These are phyloP conservation scores for Monosporascus sp. DNA, from an alignment of 2,329 filamentous ascomycete genomes.

Conservation along the genomic window DNA sequence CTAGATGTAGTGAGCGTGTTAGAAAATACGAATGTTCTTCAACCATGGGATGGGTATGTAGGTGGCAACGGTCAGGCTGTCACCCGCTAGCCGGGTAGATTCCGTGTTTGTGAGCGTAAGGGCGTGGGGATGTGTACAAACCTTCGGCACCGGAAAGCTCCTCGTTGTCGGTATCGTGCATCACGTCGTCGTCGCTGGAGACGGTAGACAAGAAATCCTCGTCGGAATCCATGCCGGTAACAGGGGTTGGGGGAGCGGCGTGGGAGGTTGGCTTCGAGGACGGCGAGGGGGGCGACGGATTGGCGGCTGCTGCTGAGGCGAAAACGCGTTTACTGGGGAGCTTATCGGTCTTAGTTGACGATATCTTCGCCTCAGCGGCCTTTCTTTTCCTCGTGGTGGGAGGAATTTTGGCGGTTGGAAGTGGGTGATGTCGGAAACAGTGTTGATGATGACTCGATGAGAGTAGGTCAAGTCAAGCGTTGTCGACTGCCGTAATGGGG, in stretches of 20 bases:
- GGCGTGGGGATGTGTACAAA: slow-evolving; percentile 20
- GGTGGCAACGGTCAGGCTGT: too few species aligned
- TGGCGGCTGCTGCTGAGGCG: slow-evolving; percentile 38
- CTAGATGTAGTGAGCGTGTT: slow-evolving; percentile 23
- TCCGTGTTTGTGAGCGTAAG: neutral
- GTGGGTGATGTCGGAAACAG: slow-evolving; percentile 13
- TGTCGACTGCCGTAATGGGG: neutral
- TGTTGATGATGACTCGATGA: slow-evolving; percentile 11
- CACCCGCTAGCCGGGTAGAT: too few species aligned
- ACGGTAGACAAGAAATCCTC: slow-evolving; percentile 86
- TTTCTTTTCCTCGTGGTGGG: slow-evolving; percentile 55
- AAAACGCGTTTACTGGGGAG: slow-evolving; percentile 47
- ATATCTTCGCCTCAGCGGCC: slow-evolving; percentile 59
- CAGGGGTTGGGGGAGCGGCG: slow-evolving; percentile 52
- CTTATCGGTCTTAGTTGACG: slow-evolving; percentile 37
- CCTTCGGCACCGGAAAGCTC: slow-evolving; percentile 49
- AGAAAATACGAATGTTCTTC: neutral
- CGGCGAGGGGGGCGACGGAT: neutral
- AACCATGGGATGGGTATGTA: too few species aligned
- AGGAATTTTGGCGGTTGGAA: slow-evolving; percentile 47
- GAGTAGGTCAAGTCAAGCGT: neutral
- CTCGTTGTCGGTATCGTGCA: slow-evolving; percentile 72
- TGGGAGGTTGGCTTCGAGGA: slow-evolving; percentile 23
- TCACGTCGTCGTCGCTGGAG: slow-evolving; percentile 71
- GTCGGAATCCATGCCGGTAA: slow-evolving; percentile 84